phyloP scores from a whole-genome alignment of 2,329 filamentous ascomycete species.

The Hymenoscyphus linearis region DNA sequence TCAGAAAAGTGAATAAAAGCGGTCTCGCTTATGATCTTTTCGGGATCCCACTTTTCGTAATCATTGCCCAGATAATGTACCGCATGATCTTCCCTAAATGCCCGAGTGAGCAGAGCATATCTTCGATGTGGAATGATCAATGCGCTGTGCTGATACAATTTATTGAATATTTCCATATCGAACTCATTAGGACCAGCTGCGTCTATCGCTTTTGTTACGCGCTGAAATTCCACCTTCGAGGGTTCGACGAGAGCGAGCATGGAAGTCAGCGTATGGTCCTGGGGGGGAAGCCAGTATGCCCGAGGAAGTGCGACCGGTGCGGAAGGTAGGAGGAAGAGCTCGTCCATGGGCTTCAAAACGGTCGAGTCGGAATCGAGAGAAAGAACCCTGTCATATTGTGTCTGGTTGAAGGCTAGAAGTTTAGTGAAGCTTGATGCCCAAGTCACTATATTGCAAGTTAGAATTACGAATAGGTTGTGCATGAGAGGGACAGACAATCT shows the following conservation, averaged over 20 bases:
- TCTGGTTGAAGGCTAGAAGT: conserved; percentile 61
- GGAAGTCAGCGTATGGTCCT: conserved; percentile 41
- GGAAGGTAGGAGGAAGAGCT: conserved; percentile 53
- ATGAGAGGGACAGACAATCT: background rate
- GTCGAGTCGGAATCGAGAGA: conserved; percentile 24
- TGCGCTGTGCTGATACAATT: conserved; percentile 15
- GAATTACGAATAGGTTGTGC: conserved; percentile 18
- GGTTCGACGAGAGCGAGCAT: conserved; percentile 54
- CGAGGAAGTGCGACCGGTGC: conserved; percentile 52
- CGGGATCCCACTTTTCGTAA: conserved; percentile 44
- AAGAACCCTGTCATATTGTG: conserved; percentile 41
- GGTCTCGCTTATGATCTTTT: conserved; percentile 42
- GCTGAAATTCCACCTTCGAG: conserved; percentile 43
- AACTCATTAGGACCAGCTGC: conserved; percentile 32
- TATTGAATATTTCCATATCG: conserved; percentile 54
- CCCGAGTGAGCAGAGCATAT: conserved; percentile 48
- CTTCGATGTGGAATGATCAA: conserved; percentile 51
- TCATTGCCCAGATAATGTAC: conserved; percentile 46
- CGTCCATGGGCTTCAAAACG: conserved; percentile 45
- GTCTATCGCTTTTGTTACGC: conserved; percentile 28
- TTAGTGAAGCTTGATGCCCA: conserved; percentile 64
- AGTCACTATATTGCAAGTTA: conserved; percentile 31
- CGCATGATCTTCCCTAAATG: conserved; percentile 43
- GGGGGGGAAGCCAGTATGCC: conserved; percentile 51
- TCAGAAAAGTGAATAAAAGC: conserved; percentile 55